These are phyloP conservation scores for Globomyces pollinis-pini DNA, from an alignment of 192 early-diverging fungal genomes.

Conservation along the genomic window DNA sequence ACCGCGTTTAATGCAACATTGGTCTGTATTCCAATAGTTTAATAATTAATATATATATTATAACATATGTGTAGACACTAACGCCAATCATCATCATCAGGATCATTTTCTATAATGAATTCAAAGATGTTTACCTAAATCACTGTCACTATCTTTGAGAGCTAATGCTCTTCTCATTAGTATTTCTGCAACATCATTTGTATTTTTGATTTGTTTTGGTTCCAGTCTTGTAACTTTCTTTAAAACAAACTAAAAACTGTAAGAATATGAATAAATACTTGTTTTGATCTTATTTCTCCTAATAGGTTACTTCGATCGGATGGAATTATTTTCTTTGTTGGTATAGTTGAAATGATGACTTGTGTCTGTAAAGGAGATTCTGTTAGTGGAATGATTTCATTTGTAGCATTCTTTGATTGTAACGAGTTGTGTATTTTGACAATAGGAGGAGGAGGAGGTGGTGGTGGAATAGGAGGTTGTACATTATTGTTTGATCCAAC, in stretches of 20 bases:
- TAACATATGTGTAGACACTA: too few relatives aligned
- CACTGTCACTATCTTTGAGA: slow-evolving; percentile 47
- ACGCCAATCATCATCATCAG: slow-evolving; percentile 8
- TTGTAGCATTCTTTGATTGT: not conserved
- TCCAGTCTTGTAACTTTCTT: slow-evolving; percentile 20
- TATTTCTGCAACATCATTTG: slow-evolving; percentile 33
- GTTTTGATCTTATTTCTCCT: slow-evolving; percentile 22
- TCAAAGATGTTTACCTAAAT: slow-evolving; percentile 16
- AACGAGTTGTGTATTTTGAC: not conserved
- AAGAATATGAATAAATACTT: slow-evolving; percentile 17
- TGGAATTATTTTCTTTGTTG: not conserved
- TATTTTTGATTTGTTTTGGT: slow-evolving; percentile 9
- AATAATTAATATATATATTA: not conserved
- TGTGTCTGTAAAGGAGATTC: slow-evolving; percentile 2
- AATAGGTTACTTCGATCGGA: not conserved
- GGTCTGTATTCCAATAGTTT: not conserved
- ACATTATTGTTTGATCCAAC: too few relatives aligned
- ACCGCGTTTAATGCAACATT: too few relatives aligned
- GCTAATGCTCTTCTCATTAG: slow-evolving; percentile 44
- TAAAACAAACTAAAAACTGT: slow-evolving; percentile 34
- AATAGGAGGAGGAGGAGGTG: slow-evolving; percentile 18
- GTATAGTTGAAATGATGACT: not conserved
- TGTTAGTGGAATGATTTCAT: not conserved
- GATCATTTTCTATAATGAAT: slow-evolving; percentile 6
- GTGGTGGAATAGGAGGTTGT: slow-evolving; percentile 26